Conservation (phyloP, 1,139 yeast genomes). For the Yamadazyma taylorii region DNA sequence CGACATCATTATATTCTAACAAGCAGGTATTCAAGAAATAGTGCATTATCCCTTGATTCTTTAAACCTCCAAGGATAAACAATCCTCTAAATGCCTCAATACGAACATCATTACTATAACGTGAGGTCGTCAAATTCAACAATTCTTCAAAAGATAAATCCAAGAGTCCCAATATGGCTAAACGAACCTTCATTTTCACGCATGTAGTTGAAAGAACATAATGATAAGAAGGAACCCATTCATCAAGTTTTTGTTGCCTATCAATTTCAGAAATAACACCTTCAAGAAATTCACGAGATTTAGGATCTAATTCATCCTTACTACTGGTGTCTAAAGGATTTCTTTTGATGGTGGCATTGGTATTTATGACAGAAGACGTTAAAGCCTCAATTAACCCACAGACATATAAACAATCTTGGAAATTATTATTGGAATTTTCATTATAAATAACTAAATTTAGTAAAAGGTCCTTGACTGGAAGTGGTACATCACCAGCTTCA, state of each 20-base stretch:
- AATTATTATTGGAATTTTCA: slow-evolving; percentile 80
- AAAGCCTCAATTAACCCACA: slow-evolving; percentile 58
- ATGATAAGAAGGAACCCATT: slow-evolving; percentile 81
- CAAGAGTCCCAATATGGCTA: slow-evolving; percentile 60
- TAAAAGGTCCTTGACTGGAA: slow-evolving; percentile 59
- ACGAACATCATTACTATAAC: slow-evolving; percentile 54
- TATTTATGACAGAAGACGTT: slow-evolving; percentile 37
- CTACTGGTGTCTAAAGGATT: slow-evolving; percentile 12
- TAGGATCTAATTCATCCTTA: slow-evolving; percentile 14
- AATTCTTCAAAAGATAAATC: slow-evolving; percentile 52
- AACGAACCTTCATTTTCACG: slow-evolving; percentile 54
- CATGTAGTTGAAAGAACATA: slow-evolving; percentile 57
- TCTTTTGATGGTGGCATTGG: slow-evolving; percentile 10
- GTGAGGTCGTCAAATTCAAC: slow-evolving; percentile 51
- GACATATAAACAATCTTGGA: slow-evolving; percentile 71
- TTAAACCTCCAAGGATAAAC: slow-evolving; percentile 73
- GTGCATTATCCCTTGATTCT: slow-evolving; percentile 56
- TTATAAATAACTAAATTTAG: slow-evolving; percentile 77
- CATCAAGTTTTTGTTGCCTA: slow-evolving; percentile 77
- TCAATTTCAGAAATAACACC: slow-evolving; percentile 52
- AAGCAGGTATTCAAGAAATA: slow-evolving; percentile 62
- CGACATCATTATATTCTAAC: slow-evolving; percentile 51
- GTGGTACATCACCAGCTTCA: slow-evolving; percentile 66
- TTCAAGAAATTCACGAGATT: slow-evolving; percentile 23
- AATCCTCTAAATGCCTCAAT: slow-evolving; percentile 71